A percentile compares a stretch with the other conserved stretches of the same genome.
Evolutionary conservation across 495 filamentous ascomycete genomes (phyloP).

Genomic region (Aspergillus ostianus): DNA sequence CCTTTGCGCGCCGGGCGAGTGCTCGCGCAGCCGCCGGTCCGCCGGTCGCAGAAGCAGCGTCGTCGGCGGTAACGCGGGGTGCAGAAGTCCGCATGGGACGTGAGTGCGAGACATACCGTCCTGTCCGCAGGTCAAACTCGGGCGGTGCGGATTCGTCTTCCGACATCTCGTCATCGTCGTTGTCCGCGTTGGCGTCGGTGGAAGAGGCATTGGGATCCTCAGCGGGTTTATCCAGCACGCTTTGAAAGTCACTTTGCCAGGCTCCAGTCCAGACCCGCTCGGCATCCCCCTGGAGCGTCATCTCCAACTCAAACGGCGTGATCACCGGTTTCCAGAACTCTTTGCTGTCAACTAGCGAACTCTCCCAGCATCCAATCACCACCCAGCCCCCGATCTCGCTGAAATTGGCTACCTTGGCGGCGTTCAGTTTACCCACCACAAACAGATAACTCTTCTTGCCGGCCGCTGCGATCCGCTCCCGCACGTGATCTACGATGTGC

Average conservation of each 20-base stretch:
- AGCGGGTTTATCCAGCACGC: constrained; percentile 42
- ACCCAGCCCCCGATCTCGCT: constrained; percentile 94
- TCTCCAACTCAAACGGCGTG: constrained; percentile 84
- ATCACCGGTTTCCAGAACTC: constrained; percentile 85
- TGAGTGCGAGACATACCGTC: constrained; percentile 77
- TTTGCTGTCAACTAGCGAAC: constrained; percentile 78
- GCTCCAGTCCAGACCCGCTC: constrained; percentile 72
- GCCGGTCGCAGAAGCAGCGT: constrained; percentile 29
- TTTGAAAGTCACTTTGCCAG: constrained; percentile 74
- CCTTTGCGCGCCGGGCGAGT: constrained; percentile 60
- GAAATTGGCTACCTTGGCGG: constrained; percentile 95
- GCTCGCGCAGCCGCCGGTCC: constrained; percentile 38
- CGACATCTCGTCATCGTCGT: constrained; percentile 47
- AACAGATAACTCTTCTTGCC: constrained; percentile 95
- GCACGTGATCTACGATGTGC: constrained; percentile 69
- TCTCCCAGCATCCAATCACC: constrained; percentile 97
- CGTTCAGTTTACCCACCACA: constrained; percentile 94
- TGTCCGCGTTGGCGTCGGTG: constrained; percentile 24
- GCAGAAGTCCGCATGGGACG: constrained; percentile 67
- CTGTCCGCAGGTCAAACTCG: constrained; percentile 89
- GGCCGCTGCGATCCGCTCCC: constrained; percentile 63
- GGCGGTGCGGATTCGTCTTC: constrained; percentile 73
- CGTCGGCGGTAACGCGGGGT: constrained; percentile 33
- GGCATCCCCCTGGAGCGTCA: constrained; percentile 68
- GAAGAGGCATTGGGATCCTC: constrained; percentile 18